A percentile compares a stretch with the other conserved stretches of the same genome.
Evolutionary conservation across 352 stramenopile genomes (phyloP).

Genomic region (Globisporangium rhizosaccharum): DNA sequence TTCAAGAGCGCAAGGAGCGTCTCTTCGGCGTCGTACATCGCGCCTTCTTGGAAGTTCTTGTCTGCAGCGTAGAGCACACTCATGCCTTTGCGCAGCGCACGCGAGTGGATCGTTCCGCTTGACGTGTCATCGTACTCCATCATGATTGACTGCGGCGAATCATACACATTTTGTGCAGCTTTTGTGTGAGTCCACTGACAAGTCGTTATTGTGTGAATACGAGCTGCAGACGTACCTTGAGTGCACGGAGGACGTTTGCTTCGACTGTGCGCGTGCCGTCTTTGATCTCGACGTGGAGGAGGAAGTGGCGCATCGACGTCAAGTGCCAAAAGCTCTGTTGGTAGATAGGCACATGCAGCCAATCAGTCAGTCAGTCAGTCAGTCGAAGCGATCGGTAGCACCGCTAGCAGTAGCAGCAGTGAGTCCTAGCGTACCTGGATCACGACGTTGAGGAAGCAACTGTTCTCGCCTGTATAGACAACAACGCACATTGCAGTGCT

Average conservation of each 20-base stretch:
- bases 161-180: background rate
- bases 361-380: background rate
- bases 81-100: conserved; percentile 74
- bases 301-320: conserved; percentile 79
- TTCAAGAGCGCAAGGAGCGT: conserved; percentile 80
- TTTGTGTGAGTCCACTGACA: background rate
- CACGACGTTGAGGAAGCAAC: conserved; percentile 89
- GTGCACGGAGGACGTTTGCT: conserved; percentile 65
- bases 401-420: background rate
- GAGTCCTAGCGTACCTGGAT: conserved; percentile 35
- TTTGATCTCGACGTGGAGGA: conserved; percentile 85
- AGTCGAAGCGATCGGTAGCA: background rate
- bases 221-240: conserved; percentile 28
- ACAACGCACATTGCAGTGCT: background rate
- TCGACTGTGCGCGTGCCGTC: conserved; percentile 61
- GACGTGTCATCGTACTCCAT: conserved; percentile 81
- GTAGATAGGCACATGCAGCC: background rate
- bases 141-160: conserved; percentile 49
- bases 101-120: conserved; percentile 69
- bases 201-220: background rate
- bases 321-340: conserved; percentile 86
- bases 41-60: conserved; percentile 83
- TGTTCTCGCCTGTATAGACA: conserved; percentile 72
- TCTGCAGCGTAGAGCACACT: conserved; percentile 79
- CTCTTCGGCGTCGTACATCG: conserved; percentile 87